These are phyloP conservation scores for Diospyros kaki DNA, from an alignment of 148 eudicot species.

Conservation along the genomic window DNA sequence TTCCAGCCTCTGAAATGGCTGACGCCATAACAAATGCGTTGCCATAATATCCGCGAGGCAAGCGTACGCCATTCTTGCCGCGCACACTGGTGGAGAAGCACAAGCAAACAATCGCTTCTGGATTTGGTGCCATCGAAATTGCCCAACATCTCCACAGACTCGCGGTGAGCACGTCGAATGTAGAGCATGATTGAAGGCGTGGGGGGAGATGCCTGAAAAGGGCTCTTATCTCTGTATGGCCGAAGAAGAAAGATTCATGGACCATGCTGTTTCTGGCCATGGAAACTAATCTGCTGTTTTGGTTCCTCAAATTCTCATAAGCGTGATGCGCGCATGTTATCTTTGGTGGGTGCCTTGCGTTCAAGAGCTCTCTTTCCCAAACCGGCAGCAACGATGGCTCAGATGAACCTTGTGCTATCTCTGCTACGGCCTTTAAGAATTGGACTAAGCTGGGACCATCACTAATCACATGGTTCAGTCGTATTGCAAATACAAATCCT, in stretches of 20 bases:
- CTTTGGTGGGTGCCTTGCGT: conserved; percentile 17
- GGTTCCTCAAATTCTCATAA: conserved; percentile 16
- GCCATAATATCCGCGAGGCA: conserved; percentile 19
- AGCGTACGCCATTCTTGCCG: conserved; percentile 12
- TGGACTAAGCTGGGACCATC: conserved; percentile 15
- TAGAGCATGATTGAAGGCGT: conserved; percentile 10
- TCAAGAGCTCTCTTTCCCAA: conserved; percentile 18
- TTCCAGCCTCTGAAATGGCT: conserved; percentile 11
- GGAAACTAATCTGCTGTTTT: conserved; percentile 13
- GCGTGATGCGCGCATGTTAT: conserved; percentile 17
- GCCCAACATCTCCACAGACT: conserved; percentile 24
- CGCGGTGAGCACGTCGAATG: conserved; percentile 22
- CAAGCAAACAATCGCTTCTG: conserved; percentile 13
- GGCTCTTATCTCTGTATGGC: conserved; percentile 14
- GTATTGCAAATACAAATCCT: conserved; percentile 20
- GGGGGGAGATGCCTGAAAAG: conserved; percentile 19
- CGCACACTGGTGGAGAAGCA: conserved; percentile 13
- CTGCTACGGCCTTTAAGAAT: conserved; percentile 13
- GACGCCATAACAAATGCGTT: conserved; percentile 19
- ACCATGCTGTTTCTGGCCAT: conserved; percentile 14
- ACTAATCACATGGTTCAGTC: conserved; percentile 23
- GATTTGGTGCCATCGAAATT: conserved; percentile 14
- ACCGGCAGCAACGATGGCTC: conserved; percentile 9
- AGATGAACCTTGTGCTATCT: conserved; percentile 14
- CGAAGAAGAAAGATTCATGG: conserved; percentile 24